Evolutionary conservation across 2,329 filamentous ascomycete genomes (phyloP).

Genomic region (Alternaria consortialis): DNA sequence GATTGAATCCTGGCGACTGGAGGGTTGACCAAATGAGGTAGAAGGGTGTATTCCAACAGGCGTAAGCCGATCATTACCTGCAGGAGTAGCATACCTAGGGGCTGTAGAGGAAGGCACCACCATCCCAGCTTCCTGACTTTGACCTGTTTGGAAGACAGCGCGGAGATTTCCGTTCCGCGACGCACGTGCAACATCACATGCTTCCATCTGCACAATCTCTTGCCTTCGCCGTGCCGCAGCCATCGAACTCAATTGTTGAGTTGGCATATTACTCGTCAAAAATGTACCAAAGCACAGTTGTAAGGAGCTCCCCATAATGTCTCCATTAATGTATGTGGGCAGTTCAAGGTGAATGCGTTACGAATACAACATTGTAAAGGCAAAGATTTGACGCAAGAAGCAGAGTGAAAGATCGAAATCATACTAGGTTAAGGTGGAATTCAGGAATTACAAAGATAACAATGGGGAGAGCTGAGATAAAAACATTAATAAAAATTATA

Average conservation of each 20-base stretch:
- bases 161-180: neutral
- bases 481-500: neutral
- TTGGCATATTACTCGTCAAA: neutral
- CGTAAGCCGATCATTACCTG: neutral
- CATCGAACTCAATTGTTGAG: neutral
- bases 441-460: neutral
- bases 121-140: too few relatives aligned
- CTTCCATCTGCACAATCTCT: neutral
- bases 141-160: neutral
- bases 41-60: neutral
- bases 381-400: neutral
- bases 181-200: neutral
- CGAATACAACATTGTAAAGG: neutral
- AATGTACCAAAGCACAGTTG: neutral
- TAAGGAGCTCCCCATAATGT: neutral
- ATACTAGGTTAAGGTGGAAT: neutral
- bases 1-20: neutral
- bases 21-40: neutral
- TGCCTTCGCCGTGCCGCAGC: neutral
- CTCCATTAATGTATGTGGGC: neutral
- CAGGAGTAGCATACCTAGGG: neutral
- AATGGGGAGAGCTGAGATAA: neutral
- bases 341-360: neutral
- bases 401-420: neutral
- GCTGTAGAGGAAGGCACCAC: neutral